phyloP scores from a whole-genome alignment of 2,329 filamentous ascomycete genomes.

The Pestalotiopsis sp. region DNA sequence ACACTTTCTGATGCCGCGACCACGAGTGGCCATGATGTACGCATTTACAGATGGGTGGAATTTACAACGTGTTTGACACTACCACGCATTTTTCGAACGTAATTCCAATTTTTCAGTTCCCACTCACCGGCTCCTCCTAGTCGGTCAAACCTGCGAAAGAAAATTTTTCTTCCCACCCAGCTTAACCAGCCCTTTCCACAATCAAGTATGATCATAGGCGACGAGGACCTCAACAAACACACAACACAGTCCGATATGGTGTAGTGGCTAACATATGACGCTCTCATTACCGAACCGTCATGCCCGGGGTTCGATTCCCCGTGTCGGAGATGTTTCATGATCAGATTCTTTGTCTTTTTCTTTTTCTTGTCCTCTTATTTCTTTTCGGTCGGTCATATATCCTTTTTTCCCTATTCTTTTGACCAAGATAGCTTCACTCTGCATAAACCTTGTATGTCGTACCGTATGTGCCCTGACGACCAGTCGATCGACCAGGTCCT shows the following conservation, averaged over 20 bases:
- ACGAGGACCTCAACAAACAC: background rate
- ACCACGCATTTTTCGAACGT: background rate
- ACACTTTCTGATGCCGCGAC: accelerated
- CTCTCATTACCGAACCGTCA: slow-evolving; percentile 19
- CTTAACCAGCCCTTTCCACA: background rate
- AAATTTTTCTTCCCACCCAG: background rate
- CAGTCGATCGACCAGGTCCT: too few relatives aligned
- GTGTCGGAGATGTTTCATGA: slow-evolving; percentile 24
- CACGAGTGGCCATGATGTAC: too few relatives aligned
- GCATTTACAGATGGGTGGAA: too few relatives aligned
- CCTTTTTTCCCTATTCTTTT: too few relatives aligned
- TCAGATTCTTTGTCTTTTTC: background rate
- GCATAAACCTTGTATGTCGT: too few relatives aligned
- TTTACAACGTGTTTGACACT: too few relatives aligned
- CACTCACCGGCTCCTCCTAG: background rate
- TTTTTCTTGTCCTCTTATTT: too few relatives aligned
- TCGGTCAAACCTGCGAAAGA: background rate
- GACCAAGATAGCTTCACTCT: too few relatives aligned
- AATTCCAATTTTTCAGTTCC: background rate
- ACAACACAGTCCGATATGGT: background rate
- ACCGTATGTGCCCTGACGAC: too few relatives aligned
- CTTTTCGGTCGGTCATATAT: too few relatives aligned
- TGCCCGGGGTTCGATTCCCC: slow-evolving; percentile 33
- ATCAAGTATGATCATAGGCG: background rate
- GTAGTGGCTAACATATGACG: background rate